Evolutionary conservation across 2,329 filamentous ascomycete genomes (phyloP).

Genomic region (Xylaria arbuscula): DNA sequence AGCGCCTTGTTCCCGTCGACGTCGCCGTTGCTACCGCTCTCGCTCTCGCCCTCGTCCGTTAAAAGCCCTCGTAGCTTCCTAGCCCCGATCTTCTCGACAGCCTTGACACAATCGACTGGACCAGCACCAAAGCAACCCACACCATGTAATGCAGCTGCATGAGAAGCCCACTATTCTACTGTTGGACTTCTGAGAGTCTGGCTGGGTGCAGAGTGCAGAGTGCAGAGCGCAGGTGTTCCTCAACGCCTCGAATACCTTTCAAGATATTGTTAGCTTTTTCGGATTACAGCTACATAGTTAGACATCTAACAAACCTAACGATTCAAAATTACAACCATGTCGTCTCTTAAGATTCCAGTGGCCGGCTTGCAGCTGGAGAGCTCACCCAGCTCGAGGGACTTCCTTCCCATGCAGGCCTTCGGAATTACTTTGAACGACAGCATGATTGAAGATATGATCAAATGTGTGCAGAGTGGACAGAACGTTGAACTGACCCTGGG

Average conservation of each 20-base stretch:
- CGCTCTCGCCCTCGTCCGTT: conserved; percentile 22
- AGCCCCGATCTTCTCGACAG: conserved; percentile 21
- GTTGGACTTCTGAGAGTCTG: conserved; percentile 50
- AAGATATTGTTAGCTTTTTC: conserved; percentile 16
- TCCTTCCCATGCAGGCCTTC: conserved; percentile 66
- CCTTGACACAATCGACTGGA: conserved; percentile 26
- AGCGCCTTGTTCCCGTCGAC: conserved; percentile 12
- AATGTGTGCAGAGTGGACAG: conserved; percentile 66
- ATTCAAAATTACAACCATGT: conserved; percentile 55
- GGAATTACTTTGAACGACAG: conserved; percentile 67
- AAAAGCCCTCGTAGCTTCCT: conserved; percentile 9
- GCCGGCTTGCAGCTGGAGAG: conserved; percentile 67
- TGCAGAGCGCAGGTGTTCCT: conserved; percentile 46
- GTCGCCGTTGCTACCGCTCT: background rate
- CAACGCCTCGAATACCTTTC: conserved; percentile 33
- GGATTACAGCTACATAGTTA: conserved; percentile 15
- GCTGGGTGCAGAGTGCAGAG: conserved; percentile 48
- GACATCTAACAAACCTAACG: conserved; percentile 25
- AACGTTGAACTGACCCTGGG: conserved; percentile 69
- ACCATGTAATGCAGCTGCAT: conserved; percentile 50
- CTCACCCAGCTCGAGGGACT: conserved; percentile 57
- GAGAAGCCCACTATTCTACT: conserved; percentile 48
- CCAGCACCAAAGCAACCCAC: conserved; percentile 35
- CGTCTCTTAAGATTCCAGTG: conserved; percentile 67
- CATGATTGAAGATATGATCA: conserved; percentile 72